Percentiles rank a stretch among this genome's conserved stretches.
Conservation (phyloP, 305 asterid species). For the Galium porrigens region DNA sequence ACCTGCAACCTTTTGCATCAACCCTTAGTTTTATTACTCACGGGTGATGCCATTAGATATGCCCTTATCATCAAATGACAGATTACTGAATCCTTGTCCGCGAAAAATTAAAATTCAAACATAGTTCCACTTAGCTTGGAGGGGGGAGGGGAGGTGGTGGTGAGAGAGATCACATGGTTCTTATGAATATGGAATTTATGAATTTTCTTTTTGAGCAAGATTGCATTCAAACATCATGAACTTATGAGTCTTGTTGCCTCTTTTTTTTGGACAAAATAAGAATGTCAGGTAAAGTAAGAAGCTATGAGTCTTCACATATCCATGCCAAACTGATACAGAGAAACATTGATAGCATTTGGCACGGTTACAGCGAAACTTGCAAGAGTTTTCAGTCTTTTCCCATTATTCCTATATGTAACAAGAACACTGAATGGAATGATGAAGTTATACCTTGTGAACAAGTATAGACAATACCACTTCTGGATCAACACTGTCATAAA, state of each 20-base stretch:
- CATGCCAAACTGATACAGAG: background rate
- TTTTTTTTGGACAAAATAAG: background rate
- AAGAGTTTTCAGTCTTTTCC: background rate
- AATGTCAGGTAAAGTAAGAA: background rate
- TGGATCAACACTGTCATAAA: conserved; percentile 79
- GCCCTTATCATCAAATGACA: background rate
- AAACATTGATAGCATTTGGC: background rate
- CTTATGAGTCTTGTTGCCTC: background rate
- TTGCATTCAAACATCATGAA: too few species aligned
- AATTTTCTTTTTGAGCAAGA: background rate
- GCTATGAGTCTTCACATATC: background rate
- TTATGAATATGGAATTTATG: too few species aligned
- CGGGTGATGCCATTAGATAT: background rate
- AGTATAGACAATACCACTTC: conserved; percentile 83
- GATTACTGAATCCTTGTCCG: background rate
- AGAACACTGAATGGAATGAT: background rate
- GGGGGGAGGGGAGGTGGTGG: too few species aligned
- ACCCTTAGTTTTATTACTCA: background rate
- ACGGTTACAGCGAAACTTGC: background rate
- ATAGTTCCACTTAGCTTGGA: too few species aligned
- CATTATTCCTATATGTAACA: background rate
- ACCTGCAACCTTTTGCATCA: background rate
- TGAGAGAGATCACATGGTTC: too few species aligned
- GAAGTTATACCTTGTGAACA: conserved; percentile 59
- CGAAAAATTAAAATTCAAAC: background rate